Conservation (phyloP, 805 yeast species). For the Myxozyma geophila region DNA sequence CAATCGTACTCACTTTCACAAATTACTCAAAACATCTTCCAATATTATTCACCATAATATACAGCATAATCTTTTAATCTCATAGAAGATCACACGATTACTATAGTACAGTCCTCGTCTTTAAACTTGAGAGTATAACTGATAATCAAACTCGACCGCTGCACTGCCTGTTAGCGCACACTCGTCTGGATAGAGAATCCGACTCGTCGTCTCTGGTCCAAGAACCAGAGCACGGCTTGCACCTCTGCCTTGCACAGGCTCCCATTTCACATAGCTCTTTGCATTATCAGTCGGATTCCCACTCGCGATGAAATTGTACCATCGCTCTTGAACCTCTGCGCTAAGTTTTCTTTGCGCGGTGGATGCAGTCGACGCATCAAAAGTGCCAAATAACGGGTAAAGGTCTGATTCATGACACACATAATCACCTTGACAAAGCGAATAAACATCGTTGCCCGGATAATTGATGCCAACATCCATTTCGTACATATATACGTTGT, state of each 20-base stretch:
- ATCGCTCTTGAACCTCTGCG: slow-evolving; percentile 39
- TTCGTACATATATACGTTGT: slow-evolving; percentile 38
- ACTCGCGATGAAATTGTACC: slow-evolving; percentile 39
- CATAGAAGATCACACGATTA: background rate
- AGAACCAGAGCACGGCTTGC: slow-evolving; percentile 14
- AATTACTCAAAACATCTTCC: background rate
- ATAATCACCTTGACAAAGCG: slow-evolving; percentile 33
- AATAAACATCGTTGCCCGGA: slow-evolving; percentile 28
- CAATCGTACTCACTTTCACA: background rate
- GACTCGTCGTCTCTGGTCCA: slow-evolving; percentile 15
- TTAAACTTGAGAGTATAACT: slow-evolving; percentile 26
- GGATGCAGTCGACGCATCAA: slow-evolving; percentile 25
- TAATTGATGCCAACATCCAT: slow-evolving; percentile 40
- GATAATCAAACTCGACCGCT: slow-evolving; percentile 26
- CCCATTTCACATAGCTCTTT: slow-evolving; percentile 28
- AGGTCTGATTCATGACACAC: slow-evolving; percentile 45
- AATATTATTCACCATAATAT: background rate
- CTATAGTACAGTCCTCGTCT: background rate
- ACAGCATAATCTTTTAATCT: background rate
- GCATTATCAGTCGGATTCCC: slow-evolving; percentile 38
- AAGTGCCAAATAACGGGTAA: slow-evolving; percentile 42
- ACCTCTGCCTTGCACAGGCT: slow-evolving; percentile 9
- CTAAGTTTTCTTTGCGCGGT: slow-evolving; percentile 34
- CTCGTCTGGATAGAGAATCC: slow-evolving; percentile 1
- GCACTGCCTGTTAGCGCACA: slow-evolving; percentile 22